These are phyloP conservation scores for Leccinum solheimii DNA, from an alignment of 1,284 basidiomycete species.

Conservation along the genomic window DNA sequence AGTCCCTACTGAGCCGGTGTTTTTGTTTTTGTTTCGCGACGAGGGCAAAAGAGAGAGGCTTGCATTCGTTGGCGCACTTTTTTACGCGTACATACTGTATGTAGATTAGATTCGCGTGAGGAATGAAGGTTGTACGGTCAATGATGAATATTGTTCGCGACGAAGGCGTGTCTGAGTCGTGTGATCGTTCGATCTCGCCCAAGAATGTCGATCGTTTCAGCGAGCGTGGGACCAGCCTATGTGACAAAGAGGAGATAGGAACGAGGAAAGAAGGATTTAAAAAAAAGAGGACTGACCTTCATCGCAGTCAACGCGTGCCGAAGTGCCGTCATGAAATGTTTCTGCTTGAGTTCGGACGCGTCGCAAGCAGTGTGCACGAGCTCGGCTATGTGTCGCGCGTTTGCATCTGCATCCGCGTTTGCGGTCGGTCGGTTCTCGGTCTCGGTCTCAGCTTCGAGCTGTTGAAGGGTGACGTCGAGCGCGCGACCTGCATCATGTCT, in stretches of 20 bases:
- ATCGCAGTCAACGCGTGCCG: conserved; percentile 78
- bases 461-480: conserved; percentile 11
- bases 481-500: conserved; percentile 17
- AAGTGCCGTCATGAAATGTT: conserved; percentile 67
- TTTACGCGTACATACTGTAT: not conserved
- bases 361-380: conserved; percentile 50
- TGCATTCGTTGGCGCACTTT: not conserved
- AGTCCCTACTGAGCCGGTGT: conserved; percentile 49
- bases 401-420: not conserved
- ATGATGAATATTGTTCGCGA: not conserved
- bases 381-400: conserved; percentile 28
- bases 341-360: conserved; percentile 45
- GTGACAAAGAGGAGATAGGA: not conserved
- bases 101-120: too few species aligned
- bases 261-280: not conserved
- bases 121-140: too few species aligned
- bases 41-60: not conserved
- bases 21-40: not conserved
- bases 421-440: not conserved
- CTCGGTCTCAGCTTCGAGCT: not conserved
- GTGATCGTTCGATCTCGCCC: conserved; percentile 38
- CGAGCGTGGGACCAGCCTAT: conserved; percentile 51
- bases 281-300: conserved; percentile 50
- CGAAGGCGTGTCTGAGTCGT: conserved; percentile 30
- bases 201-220: conserved; percentile 45